Conservation (phyloP, 1,284 basidiomycete species). For the Ustilago tritici region DNA sequence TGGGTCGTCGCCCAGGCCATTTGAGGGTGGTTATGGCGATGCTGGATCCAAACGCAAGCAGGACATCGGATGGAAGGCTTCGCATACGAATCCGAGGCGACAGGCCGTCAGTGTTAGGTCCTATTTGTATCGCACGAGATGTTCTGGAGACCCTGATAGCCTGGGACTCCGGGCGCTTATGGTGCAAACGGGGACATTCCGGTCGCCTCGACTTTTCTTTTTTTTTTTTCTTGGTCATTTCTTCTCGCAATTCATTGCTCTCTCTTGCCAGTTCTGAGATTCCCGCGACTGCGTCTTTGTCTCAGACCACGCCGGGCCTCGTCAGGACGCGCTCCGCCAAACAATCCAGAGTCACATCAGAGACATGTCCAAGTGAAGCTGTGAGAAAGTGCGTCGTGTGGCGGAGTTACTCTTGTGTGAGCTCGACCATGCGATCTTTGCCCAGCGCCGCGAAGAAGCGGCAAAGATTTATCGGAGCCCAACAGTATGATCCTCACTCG, state of each 20-base stretch:
- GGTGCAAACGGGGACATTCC: neutral
- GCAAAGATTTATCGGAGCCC: neutral
- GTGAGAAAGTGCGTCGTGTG: neutral
- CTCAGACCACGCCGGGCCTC: neutral
- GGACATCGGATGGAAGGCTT: too few relatives aligned
- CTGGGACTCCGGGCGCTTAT: neutral
- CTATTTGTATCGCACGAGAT: neutral
- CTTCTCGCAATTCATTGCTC: neutral
- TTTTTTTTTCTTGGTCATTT: neutral
- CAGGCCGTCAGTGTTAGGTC: neutral
- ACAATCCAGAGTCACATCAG: neutral
- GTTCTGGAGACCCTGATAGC: neutral
- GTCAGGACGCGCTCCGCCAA: neutral
- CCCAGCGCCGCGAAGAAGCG: neutral
- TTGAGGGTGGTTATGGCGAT: neutral
- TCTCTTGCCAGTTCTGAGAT: neutral
- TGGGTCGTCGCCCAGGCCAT: neutral
- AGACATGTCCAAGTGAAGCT: neutral
- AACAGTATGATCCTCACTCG: neutral
- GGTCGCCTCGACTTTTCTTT: neutral
- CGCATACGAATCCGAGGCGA: too few relatives aligned
- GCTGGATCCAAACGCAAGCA: too few relatives aligned
- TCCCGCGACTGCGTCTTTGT: neutral
- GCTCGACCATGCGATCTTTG: neutral
- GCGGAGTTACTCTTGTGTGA: neutral